Conservation (phyloP, 331 rosid genomes). For the Quercus phellos region DNA sequence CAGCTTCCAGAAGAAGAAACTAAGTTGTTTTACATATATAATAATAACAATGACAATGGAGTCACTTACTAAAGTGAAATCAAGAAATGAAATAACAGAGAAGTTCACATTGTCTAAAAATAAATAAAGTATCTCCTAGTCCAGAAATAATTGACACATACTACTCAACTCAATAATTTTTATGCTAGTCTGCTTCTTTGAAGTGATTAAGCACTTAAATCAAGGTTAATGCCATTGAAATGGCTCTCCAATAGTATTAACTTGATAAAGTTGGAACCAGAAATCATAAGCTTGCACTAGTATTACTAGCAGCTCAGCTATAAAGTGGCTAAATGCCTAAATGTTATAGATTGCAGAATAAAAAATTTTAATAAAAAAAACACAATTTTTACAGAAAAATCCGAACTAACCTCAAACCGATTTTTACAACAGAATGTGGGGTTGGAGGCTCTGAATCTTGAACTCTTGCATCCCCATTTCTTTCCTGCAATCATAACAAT, state of each 20-base stretch:
- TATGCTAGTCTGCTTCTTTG: neutral
- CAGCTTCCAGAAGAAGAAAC: neutral
- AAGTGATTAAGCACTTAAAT: neutral
- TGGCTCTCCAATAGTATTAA: neutral
- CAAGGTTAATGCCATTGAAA: neutral
- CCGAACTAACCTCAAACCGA: conserved; percentile 74
- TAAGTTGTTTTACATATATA: neutral
- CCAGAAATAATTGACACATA: neutral
- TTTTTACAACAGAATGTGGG: conserved; percentile 74
- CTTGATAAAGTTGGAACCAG: neutral
- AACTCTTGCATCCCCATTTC: conserved; percentile 70
- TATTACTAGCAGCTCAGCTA: conserved; percentile 16
- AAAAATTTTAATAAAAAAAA: neutral
- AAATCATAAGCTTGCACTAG: conserved; percentile 9
- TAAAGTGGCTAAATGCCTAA: conserved; percentile 1
- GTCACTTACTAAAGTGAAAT: neutral
- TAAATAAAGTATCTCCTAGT: neutral
- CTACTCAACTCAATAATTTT: neutral
- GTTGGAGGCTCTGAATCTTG: conserved; percentile 94
- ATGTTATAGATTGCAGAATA: neutral
- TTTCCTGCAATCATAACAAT: conserved; percentile 55
- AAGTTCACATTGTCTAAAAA: neutral
- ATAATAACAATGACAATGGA: neutral
- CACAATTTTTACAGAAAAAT: neutral
- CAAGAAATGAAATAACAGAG: neutral